These are phyloP conservation scores for Ajuga chamaepitys DNA, from an alignment of 257 asterid genomes.

Conservation along the genomic window DNA sequence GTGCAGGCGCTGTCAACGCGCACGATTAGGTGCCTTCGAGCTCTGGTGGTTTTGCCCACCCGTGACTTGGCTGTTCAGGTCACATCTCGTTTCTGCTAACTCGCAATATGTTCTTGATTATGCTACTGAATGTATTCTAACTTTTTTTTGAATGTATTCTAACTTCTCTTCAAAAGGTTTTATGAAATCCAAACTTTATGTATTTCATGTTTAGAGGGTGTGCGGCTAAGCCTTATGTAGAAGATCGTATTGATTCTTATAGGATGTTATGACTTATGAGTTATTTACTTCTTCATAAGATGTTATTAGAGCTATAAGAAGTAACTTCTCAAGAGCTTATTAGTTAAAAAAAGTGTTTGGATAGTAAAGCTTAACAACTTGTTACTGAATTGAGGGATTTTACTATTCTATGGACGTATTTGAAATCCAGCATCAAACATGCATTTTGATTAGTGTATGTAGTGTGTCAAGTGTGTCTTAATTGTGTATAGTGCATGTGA, in stretches of 20 bases:
- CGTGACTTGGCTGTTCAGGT: constrained; percentile 95
- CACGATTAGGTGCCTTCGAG: constrained; percentile 65
- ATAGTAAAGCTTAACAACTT: too few species aligned
- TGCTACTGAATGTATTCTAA: neutral
- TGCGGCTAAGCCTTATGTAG: too few species aligned
- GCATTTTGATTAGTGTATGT: too few species aligned
- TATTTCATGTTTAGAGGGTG: too few species aligned
- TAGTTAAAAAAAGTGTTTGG: neutral
- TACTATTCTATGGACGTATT: too few species aligned
- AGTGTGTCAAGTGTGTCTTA: too few species aligned
- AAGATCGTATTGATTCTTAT: too few species aligned
- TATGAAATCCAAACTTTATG: neutral
- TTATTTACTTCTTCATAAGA: neutral
- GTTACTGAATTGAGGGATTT: too few species aligned
- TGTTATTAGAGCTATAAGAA: neutral
- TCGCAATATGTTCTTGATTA: neutral
- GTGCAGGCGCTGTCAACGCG: constrained; percentile 68
- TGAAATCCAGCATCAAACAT: too few species aligned
- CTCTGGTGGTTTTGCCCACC: constrained; percentile 91
- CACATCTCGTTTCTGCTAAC: neutral
- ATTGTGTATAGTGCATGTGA: too few species aligned
- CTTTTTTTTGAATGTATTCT: neutral
- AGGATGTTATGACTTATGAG: too few species aligned
- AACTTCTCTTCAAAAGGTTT: neutral
- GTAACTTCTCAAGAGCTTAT: neutral